phyloP scores from a whole-genome alignment of 2,329 filamentous ascomycete genomes.

The Colletotrichum liaoningense region DNA sequence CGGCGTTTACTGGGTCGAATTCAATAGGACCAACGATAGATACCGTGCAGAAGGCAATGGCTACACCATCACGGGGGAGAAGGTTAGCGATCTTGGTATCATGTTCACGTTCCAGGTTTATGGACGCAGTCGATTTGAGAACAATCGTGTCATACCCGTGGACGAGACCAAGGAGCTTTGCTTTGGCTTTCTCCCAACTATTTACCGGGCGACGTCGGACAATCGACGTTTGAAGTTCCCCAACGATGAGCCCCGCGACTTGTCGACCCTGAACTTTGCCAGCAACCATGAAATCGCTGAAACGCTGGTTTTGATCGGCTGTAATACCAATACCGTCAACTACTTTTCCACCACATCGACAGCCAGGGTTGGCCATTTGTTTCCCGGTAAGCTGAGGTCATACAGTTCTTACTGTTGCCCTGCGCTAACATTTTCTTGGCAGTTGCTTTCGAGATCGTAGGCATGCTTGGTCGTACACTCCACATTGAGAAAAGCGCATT shows the following conservation, averaged over 20 bases:
- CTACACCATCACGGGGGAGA: constrained; percentile 60
- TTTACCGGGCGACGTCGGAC: constrained; percentile 57
- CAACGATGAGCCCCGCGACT: constrained; percentile 54
- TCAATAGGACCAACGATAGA: constrained; percentile 61
- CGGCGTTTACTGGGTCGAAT: constrained; percentile 70
- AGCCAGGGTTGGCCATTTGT: constrained; percentile 58
- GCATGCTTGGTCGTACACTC: constrained; percentile 65
- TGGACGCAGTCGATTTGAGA: constrained; percentile 59
- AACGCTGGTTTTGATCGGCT: constrained; percentile 64
- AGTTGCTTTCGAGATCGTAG: constrained; percentile 69
- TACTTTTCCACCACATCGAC: constrained; percentile 52
- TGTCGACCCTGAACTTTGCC: constrained; percentile 60
- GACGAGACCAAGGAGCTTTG: constrained; percentile 65
- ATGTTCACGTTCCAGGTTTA: constrained; percentile 66
- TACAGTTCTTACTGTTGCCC: not conserved
- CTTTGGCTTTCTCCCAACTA: constrained; percentile 67
- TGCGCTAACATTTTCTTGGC: not conserved
- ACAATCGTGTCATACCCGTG: constrained; percentile 64
- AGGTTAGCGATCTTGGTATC: constrained; percentile 61
- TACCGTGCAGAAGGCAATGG: constrained; percentile 68
- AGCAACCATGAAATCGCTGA: constrained; percentile 61
- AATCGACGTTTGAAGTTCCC: constrained; percentile 50
- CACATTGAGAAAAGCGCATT: constrained; percentile 62
- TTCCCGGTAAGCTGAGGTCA: constrained; percentile 54
- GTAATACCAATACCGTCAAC: constrained; percentile 62